Conservation (phyloP, 805 yeast species). For the Ogataea parapolymorpha region DNA sequence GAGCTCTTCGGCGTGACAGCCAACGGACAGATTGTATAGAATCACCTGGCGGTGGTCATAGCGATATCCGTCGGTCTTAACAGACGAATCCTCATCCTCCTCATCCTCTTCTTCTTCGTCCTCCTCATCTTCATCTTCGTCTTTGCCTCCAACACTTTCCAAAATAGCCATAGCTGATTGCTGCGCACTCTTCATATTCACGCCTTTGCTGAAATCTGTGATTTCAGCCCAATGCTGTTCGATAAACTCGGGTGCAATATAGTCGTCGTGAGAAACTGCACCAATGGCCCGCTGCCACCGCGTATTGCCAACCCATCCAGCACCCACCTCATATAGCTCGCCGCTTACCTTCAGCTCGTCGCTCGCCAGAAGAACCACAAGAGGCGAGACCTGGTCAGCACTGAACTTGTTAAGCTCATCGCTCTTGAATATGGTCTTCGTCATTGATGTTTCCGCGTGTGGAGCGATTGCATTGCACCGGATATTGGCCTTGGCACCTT, state of each 20-base stretch:
- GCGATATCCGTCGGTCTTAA: conserved; percentile 44
- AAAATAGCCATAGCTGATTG: conserved; percentile 82
- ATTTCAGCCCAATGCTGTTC: conserved; percentile 64
- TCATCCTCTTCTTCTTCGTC: conserved; percentile 44
- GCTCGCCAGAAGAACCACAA: conserved; percentile 74
- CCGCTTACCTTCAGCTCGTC: conserved; percentile 71
- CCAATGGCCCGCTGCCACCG: conserved; percentile 95
- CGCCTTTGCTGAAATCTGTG: conserved; percentile 56
- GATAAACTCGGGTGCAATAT: conserved; percentile 64
- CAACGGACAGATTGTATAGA: conserved; percentile 85
- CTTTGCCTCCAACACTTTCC: conserved; percentile 51
- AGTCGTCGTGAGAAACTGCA: conserved; percentile 55
- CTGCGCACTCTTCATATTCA: conserved; percentile 57
- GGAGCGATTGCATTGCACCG: conserved; percentile 87
- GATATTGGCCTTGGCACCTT: conserved; percentile 78
- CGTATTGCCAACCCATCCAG: conserved; percentile 94
- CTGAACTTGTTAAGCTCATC: conserved; percentile 80
- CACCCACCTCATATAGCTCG: conserved; percentile 87
- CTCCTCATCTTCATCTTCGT: conserved; percentile 40
- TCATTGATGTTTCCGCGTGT: conserved; percentile 98
- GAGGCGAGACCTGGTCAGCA: conserved; percentile 88
- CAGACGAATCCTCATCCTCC: conserved; percentile 44
- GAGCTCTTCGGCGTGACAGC: conserved; percentile 75
- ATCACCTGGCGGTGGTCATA: conserved; percentile 71
- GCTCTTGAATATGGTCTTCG: conserved; percentile 77